phyloP scores from a whole-genome alignment of 306 rosid species.

The Rosa lucieae region DNA sequence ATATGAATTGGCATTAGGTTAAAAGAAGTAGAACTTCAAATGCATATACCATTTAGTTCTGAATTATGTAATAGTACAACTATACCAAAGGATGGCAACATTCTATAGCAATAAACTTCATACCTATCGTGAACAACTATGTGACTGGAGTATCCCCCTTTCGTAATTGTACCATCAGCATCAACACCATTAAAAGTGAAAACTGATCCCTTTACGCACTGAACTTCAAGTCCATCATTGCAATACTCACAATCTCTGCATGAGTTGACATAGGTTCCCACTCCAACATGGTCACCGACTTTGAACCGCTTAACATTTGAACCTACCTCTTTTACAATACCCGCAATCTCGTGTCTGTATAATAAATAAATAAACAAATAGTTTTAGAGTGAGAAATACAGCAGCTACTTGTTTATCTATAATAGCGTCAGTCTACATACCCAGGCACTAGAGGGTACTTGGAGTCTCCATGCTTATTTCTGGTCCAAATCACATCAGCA shows the following conservation, averaged over 20 bases:
- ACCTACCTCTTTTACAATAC: constrained; percentile 68
- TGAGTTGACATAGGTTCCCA: constrained; percentile 75
- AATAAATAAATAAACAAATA: neutral
- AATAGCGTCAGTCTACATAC: constrained; percentile 26
- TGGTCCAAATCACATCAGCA: constrained; percentile 66
- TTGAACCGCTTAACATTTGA: constrained; percentile 53
- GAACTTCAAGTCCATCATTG: constrained; percentile 46
- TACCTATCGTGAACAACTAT: constrained; percentile 79
- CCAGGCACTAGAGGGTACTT: constrained; percentile 80
- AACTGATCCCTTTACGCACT: constrained; percentile 53
- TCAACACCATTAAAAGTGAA: constrained; percentile 61
- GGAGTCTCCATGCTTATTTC: constrained; percentile 54
- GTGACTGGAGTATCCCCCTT: constrained; percentile 78
- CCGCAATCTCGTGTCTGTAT: constrained; percentile 78
- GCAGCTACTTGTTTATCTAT: neutral
- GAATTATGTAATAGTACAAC: neutral
- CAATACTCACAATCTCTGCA: constrained; percentile 81
- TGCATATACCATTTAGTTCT: neutral
- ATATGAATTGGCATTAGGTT: neutral
- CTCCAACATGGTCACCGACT: constrained; percentile 82
- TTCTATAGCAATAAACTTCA: neutral
- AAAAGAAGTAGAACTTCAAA: neutral
- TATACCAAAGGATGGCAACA: neutral
- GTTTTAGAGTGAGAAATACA: neutral
- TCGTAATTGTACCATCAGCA: constrained; percentile 69